A percentile compares a stretch with the other conserved stretches of the same genome.
Conservation (phyloP, 768 basidiomycete genomes). For the Lactifluus pinguis region DNA sequence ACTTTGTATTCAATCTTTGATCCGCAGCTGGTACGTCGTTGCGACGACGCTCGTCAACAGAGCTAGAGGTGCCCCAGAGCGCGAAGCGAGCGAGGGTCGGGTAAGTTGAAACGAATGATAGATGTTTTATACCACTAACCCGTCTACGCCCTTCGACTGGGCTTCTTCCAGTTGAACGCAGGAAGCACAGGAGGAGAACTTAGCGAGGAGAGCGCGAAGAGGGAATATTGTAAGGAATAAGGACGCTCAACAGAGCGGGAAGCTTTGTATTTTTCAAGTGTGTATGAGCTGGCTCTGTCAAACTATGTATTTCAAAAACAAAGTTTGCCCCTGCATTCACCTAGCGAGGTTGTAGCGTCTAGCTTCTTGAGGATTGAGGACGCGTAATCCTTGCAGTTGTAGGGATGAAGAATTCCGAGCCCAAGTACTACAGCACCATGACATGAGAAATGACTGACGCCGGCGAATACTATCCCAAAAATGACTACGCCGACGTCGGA, state of each 20-base stretch:
- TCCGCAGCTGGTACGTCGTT: neutral
- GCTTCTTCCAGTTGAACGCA: neutral
- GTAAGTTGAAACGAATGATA: neutral
- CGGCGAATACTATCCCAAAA: too few species aligned
- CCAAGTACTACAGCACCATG: neutral
- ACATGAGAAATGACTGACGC: too few species aligned
- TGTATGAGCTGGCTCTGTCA: neutral
- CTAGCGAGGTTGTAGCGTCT: neutral
- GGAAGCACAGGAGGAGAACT: neutral
- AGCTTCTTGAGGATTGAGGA: neutral
- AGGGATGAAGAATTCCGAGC: neutral
- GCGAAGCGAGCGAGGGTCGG: neutral
- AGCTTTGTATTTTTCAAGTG: neutral
- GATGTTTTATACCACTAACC: neutral
- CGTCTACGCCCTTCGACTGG: neutral
- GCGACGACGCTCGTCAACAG: neutral
- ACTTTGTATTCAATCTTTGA: neutral
- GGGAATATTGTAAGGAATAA: neutral
- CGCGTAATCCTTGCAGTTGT: neutral
- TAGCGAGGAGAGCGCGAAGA: constrained; percentile 1
- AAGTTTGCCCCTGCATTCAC: neutral
- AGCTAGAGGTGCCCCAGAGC: neutral
- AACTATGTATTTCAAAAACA: neutral
- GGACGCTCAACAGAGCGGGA: neutral
- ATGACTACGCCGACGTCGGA: too few species aligned